A percentile compares a stretch with the other conserved stretches of the same genome.
Conservation (phyloP, 495 filamentous ascomycete species). For the Aspergillus ellipticus region DNA sequence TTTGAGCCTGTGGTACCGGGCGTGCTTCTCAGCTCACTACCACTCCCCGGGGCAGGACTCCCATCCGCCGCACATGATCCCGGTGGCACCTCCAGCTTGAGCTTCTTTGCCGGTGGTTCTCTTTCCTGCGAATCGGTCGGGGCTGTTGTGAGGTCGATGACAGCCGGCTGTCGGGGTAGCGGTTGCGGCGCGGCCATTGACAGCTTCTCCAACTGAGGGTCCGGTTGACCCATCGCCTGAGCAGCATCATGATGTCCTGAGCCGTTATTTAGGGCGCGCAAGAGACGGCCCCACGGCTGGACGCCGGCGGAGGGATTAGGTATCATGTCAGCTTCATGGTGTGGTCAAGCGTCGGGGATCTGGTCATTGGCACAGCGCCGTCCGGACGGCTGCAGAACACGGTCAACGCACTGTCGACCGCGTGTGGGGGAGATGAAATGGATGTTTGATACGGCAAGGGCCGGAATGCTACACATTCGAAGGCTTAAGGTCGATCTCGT, state of each 20-base stretch:
- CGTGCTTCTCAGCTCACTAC: constrained; percentile 31
- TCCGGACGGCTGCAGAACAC: neutral
- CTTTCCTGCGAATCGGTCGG: constrained; percentile 32
- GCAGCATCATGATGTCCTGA: constrained; percentile 28
- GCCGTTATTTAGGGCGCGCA: constrained; percentile 37
- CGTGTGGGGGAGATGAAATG: neutral
- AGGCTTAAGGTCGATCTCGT: neutral
- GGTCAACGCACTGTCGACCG: neutral
- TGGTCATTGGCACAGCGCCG: constrained; percentile 18
- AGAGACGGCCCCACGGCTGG: constrained; percentile 40
- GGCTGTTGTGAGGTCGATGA: constrained; percentile 38
- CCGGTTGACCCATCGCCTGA: constrained; percentile 25
- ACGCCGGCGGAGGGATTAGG: constrained; percentile 45
- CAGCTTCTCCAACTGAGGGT: constrained; percentile 26
- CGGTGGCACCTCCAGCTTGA: constrained; percentile 33
- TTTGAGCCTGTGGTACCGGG: constrained; percentile 25
- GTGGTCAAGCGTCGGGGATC: constrained; percentile 20
- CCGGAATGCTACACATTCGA: constrained; percentile 1
- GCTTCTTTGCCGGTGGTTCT: constrained; percentile 39
- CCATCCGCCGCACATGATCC: constrained; percentile 21
- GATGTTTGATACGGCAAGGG: neutral
- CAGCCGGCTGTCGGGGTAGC: constrained; percentile 28
- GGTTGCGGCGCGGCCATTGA: constrained; percentile 23
- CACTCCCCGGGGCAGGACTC: constrained; percentile 19
- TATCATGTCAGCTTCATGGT: constrained; percentile 48